Conservation (phyloP, 441 rosid genomes). For the Aquilaria agallochum region DNA sequence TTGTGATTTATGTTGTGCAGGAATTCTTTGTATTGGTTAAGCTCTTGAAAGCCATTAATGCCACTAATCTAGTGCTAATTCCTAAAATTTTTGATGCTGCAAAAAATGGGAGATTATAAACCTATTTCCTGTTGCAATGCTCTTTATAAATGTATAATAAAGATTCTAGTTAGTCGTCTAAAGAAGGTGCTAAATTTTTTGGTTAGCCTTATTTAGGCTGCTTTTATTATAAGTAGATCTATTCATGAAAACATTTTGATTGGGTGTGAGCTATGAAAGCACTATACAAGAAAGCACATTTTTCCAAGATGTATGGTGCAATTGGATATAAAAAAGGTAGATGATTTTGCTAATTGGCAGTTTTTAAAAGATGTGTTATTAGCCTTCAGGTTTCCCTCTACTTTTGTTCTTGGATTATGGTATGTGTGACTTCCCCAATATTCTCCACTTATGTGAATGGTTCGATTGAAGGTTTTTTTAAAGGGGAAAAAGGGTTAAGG, state of each 20-base stretch:
- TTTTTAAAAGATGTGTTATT: not conserved
- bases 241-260: not conserved
- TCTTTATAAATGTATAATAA: no score
- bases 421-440: no score
- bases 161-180: not conserved
- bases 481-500: no score
- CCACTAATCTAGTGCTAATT: not conserved
- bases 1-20: not conserved
- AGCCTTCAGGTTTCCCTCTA: not conserved
- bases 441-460: not conserved
- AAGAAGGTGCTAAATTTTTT: not conserved
- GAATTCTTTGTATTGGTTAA: not conserved
- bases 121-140: not conserved
- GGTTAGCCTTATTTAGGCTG: not conserved
- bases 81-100: not conserved
- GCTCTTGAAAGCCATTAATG: not conserved
- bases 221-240: not conserved
- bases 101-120: not conserved
- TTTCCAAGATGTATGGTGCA: not conserved
- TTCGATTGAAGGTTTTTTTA: not conserved
- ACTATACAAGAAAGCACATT: not conserved
- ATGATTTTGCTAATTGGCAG: no score
- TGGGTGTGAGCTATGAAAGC: not conserved
- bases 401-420: not conserved
- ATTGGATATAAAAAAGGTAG: not conserved